These are phyloP conservation scores for Acidomyces sp. DNA, from an alignment of 495 filamentous ascomycete species.

Conservation along the genomic window DNA sequence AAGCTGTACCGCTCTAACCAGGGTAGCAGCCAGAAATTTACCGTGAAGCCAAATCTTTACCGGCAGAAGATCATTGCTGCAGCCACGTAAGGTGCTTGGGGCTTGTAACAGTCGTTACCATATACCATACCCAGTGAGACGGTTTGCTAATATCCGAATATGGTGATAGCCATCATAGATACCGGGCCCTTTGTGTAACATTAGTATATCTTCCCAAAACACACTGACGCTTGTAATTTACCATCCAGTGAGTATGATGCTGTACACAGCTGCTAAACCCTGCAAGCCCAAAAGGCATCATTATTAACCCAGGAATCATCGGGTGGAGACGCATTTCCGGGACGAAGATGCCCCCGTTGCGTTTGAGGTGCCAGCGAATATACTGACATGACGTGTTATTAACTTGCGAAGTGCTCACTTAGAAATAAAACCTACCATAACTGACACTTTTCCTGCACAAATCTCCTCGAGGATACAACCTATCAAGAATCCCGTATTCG, in stretches of 20 bases:
- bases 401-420: neutral
- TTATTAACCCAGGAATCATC: neutral
- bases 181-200: no score
- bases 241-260: constrained; percentile 2
- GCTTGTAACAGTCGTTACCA: constrained; percentile 3
- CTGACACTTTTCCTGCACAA: neutral
- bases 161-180: constrained; percentile 1
- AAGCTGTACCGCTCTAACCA: neutral
- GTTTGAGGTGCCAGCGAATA: neutral
- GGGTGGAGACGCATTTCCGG: neutral
- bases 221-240: no score
- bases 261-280: neutral
- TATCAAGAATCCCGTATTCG: neutral
- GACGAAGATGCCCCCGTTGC: neutral
- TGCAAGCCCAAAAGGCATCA: constrained; percentile 1
- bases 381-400: neutral
- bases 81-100: constrained; percentile 2
- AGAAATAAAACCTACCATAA: neutral
- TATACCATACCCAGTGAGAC: constrained; percentile 2
- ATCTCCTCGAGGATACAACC: neutral
- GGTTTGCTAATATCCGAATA: constrained; percentile 1
- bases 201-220: no score
- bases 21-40: constrained; percentile 1
- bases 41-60: neutral
- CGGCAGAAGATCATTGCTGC: constrained; percentile 1